A percentile compares a stretch with the other conserved stretches of the same genome.
These are phyloP conservation scores for Arthrobotrys entomopaga DNA, from an alignment of 2,329 filamentous ascomycete genomes.

Conservation along the genomic window DNA sequence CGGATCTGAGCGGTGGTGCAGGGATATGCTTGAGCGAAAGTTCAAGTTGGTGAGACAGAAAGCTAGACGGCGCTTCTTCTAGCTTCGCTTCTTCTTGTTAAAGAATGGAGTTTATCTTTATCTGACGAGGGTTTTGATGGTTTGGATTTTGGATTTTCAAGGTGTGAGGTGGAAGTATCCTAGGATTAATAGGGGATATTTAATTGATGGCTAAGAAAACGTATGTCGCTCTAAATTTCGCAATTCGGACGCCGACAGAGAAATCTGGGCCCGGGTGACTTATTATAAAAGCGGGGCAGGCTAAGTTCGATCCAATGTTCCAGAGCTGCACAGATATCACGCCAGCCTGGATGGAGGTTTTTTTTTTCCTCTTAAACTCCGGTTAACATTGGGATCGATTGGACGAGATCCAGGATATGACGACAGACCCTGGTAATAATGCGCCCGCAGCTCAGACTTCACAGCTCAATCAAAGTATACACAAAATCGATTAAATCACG, in stretches of 20 bases:
- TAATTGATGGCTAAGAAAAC: not conserved
- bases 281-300: conserved; percentile 44
- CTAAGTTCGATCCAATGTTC: conserved; percentile 1
- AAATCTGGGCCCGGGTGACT: not conserved
- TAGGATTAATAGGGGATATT: conserved; percentile 2
- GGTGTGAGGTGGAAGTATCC: not conserved
- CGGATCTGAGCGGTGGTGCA: conserved; percentile 3
- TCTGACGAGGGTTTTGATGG: not conserved
- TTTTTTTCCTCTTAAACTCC: conserved; percentile 3
- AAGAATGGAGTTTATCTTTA: not conserved
- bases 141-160: not conserved
- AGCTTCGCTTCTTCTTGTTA: conserved; percentile 12
- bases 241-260: conserved; percentile 38
- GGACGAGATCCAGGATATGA: conserved; percentile 35
- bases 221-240: conserved; percentile 22
- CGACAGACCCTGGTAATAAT: conserved; percentile 40
- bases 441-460: not conserved
- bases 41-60: conserved; percentile 1
- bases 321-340: conserved; percentile 50
- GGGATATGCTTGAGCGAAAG: conserved; percentile 28
- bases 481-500: conserved; percentile 3
- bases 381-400: conserved; percentile 4
- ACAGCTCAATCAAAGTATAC: conserved; percentile 4
- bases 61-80: not conserved
- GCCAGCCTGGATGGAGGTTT: conserved; percentile 32